Conservation (phyloP, 1,139 yeast genomes). For the Wickerhamiella pararugosa region DNA sequence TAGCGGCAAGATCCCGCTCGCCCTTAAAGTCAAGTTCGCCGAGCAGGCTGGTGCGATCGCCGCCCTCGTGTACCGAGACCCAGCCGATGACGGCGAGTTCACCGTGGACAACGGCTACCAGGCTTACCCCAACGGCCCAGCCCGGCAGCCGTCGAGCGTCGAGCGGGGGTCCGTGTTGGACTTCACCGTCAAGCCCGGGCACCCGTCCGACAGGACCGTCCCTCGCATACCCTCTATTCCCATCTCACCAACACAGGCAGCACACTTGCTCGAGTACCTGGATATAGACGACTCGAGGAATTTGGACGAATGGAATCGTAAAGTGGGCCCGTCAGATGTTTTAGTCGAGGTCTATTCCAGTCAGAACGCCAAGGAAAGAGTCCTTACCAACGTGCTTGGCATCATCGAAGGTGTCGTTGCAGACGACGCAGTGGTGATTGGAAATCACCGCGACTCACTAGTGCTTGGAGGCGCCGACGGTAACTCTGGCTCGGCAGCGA, state of each 20-base stretch:
- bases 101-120: conserved; percentile 35
- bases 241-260: conserved; percentile 38
- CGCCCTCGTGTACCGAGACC: conserved; percentile 45
- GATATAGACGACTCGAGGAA: conserved; percentile 35
- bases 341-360: conserved; percentile 36
- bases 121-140: conserved; percentile 50
- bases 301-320: conserved; percentile 33
- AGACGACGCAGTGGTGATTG: conserved; percentile 38
- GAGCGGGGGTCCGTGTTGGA: conserved; percentile 75
- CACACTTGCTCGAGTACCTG: conserved; percentile 37
- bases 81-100: conserved; percentile 41
- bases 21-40: conserved; percentile 50
- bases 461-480: conserved; percentile 60
- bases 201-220: conserved; percentile 42
- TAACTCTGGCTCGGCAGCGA: conserved; percentile 44
- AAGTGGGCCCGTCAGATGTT: conserved; percentile 45
- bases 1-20: conserved; percentile 44
- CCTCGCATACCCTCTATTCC: conserved; percentile 52
- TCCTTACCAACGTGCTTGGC: conserved; percentile 43
- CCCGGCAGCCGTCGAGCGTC: conserved; percentile 49
- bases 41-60: conserved; percentile 46
- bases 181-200: conserved; percentile 64
- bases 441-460: conserved; percentile 62
- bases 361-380: conserved; percentile 39
- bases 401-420: conserved; percentile 32